Base-by-base conservation (phyloP, 2,329 filamentous ascomycete genomes). In the Botrytis byssoidea region DNA sequence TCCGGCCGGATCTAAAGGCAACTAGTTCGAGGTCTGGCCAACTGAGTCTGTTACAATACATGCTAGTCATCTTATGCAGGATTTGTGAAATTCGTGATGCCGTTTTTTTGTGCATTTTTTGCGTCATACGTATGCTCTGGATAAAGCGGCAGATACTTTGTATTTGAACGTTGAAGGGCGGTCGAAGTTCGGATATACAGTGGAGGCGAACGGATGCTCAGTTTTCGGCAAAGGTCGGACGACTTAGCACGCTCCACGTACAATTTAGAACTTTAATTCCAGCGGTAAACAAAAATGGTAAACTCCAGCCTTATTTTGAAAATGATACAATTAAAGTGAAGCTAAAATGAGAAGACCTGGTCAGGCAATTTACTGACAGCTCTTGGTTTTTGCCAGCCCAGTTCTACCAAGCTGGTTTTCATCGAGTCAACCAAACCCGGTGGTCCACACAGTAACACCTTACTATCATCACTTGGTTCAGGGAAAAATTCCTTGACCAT, bases 381-480 rank as follows among this genome's bases (percentile, higher is more conserved):
- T 0, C 85, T 85, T 0, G 88, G 85, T 71, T 84, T 82, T 74
- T 86, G 81, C 74, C 86, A 90, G 0, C 88, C 88, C 51, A 90
- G 73, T 16, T 81, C 81, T 0, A 81, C 82, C 74, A 89, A 78
- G 12, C 81, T 82, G 77, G 85, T 86, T 82, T 89, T 90, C 22
- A 85, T 83, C 0, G 87, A 88, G 63, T 85, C 85, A 2, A 91
- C 82, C 88, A 91, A 88, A 0, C 85, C 86, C 0, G 89, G 89
- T 0, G 89, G 89, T 0, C 89, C 89, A 76, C 89, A 91, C 1
- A 91, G 80, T 82, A 90, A 82, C 12, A 89, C 79, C 79, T 88
- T 90, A 3, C 84, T 83, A 22, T 87, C 85, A 0, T 78, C 63
- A 0, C 81, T 82, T 0, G 88, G 81, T 0, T 77, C 76, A 1